phyloP scores from a whole-genome alignment of 176 grass and related monocot genomes.

The Musa beccarii region DNA sequence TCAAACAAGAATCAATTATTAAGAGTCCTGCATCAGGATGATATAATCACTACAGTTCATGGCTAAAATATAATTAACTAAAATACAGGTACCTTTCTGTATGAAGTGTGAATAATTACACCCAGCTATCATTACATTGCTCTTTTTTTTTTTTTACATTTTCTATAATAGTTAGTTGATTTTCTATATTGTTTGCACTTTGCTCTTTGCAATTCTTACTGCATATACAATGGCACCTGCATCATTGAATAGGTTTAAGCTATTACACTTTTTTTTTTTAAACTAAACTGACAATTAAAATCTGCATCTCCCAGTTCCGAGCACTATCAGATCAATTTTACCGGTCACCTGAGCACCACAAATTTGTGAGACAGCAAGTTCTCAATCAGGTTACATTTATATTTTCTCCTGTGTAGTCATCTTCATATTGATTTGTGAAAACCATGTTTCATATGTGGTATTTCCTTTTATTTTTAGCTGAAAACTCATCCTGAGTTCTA shows the following conservation, averaged over 20 bases:
- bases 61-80: too few relatives aligned
- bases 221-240: too few relatives aligned
- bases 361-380: slow-evolving; percentile 13
- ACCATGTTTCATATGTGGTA: background rate
- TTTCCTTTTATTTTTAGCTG: background rate
- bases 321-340: slow-evolving; percentile 20
- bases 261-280: background rate
- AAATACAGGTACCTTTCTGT: too few relatives aligned
- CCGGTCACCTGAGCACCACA: slow-evolving; percentile 9
- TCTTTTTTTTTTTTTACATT: too few relatives aligned
- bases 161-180: too few relatives aligned
- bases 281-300: slow-evolving; percentile 1
- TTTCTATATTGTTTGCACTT: background rate
- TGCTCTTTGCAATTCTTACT: background rate
- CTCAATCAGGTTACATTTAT: slow-evolving; percentile 9
- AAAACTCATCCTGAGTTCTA: slow-evolving; percentile 14
- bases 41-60: too few relatives aligned
- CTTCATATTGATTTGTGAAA: background rate
- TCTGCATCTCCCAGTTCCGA: slow-evolving; percentile 13
- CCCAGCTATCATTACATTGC: too few relatives aligned
- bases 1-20: too few relatives aligned
- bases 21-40: too few relatives aligned
- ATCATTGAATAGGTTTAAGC: too few relatives aligned
- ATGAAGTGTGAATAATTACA: too few relatives aligned
- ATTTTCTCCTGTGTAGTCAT: background rate